Conservation (phyloP, 371 early-diverging fungal species). For the Thermomucor indicae-seudaticae region DNA sequence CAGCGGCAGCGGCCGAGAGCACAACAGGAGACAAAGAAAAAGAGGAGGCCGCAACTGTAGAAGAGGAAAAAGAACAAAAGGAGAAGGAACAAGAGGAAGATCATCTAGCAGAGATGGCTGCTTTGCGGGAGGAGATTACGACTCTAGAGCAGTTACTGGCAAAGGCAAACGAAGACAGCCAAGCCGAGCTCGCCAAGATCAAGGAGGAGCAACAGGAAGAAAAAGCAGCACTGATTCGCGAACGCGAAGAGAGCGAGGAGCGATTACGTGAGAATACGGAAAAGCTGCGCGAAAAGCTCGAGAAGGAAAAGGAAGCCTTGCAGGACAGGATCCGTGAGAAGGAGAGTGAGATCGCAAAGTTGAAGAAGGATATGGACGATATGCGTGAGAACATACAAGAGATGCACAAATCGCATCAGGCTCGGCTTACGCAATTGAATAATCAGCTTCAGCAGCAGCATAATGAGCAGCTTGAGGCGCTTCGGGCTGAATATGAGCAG, state of each 20-base stretch:
- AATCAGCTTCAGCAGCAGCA: slow-evolving; percentile 22
- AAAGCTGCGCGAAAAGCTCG: slow-evolving; percentile 19
- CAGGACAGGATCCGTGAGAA: slow-evolving; percentile 11
- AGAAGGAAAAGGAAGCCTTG: slow-evolving; percentile 16
- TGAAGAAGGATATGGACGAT: slow-evolving; percentile 18
- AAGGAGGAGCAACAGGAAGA: slow-evolving; percentile 10
- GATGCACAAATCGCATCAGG: slow-evolving; percentile 25
- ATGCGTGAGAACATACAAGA: slow-evolving; percentile 21
- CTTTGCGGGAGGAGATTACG: slow-evolving; percentile 1
- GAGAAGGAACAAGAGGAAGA: not conserved
- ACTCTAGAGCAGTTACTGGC: not conserved
- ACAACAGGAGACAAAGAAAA: not conserved
- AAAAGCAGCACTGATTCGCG: slow-evolving; percentile 5
- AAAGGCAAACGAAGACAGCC: slow-evolving; percentile 1
- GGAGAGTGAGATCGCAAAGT: slow-evolving; percentile 16
- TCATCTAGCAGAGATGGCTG: not conserved
- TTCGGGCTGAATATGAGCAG: slow-evolving; percentile 13
- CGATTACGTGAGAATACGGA: slow-evolving; percentile 14
- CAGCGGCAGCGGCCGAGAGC: not conserved
- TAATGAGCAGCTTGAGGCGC: slow-evolving; percentile 14
- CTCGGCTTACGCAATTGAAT: slow-evolving; percentile 17
- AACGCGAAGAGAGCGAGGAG: slow-evolving; percentile 8
- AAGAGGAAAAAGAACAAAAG: not conserved
- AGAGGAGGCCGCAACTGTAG: not conserved
- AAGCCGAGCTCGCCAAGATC: slow-evolving; percentile 3